Base-by-base conservation (phyloP, 306 rosid genomes). In the Ormosia semicastrata region DNA sequence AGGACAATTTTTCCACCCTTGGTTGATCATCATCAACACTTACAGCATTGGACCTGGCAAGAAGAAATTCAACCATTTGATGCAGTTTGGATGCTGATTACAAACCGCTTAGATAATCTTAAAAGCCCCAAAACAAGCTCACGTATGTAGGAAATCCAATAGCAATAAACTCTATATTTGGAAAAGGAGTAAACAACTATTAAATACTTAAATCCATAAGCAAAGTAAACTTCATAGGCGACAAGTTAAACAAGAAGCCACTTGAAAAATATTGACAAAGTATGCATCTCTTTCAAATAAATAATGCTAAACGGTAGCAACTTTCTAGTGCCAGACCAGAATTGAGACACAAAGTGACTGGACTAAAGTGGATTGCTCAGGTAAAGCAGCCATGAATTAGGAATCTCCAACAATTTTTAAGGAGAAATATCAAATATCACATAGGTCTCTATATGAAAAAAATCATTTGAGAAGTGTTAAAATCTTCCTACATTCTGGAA, bases 1-100 rank as follows among this genome's bases (percentile, higher is more conserved):
- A 29, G 67, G 97, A 87, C 78, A 94, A 54, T 40, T 92, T 94
- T 60, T 91, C 98, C 49, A 82, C 59, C 86, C 65, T 90, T 77
- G 89, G 89, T 84, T 85, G 89, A 79, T 92, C 97, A 52, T 87
- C 92, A 58, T 85, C 86, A 78, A 43, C 83, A 58, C 77, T 81
- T 72, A 71, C 85, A 81, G 76, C 81, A 69, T 59, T 65, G 75
- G 91, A 85, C 83, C 97, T 90, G 86, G 80, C 66, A 77, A 76
- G 50, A 73, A 86, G 69, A 54, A 64, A 64, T 33, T 46, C 76
- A 78, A 77, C 33, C 68, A 80, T 77, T 72, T 59, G 50, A 75
- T 18, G 5, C 44, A 67, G 66, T 33, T 81, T 49, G 56, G 72
- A 53, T 2, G 30, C 60, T 37, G 30, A 64, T 33, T 6, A 66